Conservation (phyloP, 345 rosid species). For the Salix dunnii region DNA sequence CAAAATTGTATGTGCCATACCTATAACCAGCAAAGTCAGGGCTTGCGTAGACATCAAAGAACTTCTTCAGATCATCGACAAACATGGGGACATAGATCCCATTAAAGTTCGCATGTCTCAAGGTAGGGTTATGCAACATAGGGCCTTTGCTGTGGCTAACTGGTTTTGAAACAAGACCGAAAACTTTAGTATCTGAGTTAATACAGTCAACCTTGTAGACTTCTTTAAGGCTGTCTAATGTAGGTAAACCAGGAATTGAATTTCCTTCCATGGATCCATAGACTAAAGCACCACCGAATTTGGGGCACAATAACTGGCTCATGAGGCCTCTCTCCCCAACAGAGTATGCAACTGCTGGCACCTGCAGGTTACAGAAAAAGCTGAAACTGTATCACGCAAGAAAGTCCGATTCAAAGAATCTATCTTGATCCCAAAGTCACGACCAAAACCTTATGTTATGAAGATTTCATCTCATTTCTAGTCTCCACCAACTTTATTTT, state of each 20-base stretch:
- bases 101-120: slow-evolving; percentile 45
- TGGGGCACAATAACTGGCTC: slow-evolving; percentile 53
- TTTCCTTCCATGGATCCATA: slow-evolving; percentile 49
- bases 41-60: slow-evolving; percentile 42
- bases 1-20: slow-evolving; percentile 21
- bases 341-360: slow-evolving; percentile 47
- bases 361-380: slow-evolving; percentile 25
- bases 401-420: neutral
- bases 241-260: slow-evolving; percentile 44
- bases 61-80: slow-evolving; percentile 54
- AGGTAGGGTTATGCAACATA: slow-evolving; percentile 55
- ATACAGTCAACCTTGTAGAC: slow-evolving; percentile 35
- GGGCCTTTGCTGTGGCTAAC: slow-evolving; percentile 67
- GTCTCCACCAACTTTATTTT: neutral
- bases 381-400: neutral
- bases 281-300: slow-evolving; percentile 45
- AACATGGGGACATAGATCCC: slow-evolving; percentile 60
- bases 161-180: slow-evolving; percentile 60
- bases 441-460: neutral
- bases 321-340: slow-evolving; percentile 60
- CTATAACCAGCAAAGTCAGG: slow-evolving; percentile 55
- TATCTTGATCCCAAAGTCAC: neutral
- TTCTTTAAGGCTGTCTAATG: slow-evolving; percentile 37
- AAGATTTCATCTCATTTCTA: neutral
- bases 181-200: slow-evolving; percentile 41